Evolutionary conservation across 352 stramenopile species (phyloP).

Genomic region (Pythium vanterpoolii): DNA sequence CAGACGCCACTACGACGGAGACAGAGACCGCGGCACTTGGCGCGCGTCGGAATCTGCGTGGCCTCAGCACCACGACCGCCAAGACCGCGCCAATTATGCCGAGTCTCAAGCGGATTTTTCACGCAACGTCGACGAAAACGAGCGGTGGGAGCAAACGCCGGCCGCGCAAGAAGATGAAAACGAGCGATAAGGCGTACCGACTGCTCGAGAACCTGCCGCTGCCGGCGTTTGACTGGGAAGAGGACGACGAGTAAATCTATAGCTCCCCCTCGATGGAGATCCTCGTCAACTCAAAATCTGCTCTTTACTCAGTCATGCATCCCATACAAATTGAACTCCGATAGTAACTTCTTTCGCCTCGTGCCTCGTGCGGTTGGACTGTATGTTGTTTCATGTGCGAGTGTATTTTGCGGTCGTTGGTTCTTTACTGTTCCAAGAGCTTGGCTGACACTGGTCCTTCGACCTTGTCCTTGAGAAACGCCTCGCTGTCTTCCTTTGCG

Average conservation of each 20-base stretch:
- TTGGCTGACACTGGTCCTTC: conserved; percentile 71
- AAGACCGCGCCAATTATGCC: conserved; percentile 32
- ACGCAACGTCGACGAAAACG: conserved; percentile 29
- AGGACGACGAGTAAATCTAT: conserved; percentile 38
- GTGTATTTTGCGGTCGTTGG: background rate
- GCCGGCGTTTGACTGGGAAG: conserved; percentile 39
- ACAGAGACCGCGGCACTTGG: background rate
- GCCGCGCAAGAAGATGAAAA: conserved; percentile 53
- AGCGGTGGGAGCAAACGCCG: conserved; percentile 28
- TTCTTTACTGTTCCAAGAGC: conserved; percentile 66
- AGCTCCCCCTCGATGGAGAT: too few relatives aligned
- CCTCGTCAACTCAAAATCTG: too few relatives aligned
- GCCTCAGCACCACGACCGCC: conserved; percentile 16
- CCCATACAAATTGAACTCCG: background rate
- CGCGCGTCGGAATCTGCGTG: conserved; percentile 44
- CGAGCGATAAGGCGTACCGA: conserved; percentile 48
- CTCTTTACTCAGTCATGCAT: background rate
- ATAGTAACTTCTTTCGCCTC: background rate
- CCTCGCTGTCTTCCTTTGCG: conserved; percentile 78
- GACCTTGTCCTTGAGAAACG: conserved; percentile 76
- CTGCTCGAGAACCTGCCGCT: conserved; percentile 64
- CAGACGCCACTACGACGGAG: background rate
- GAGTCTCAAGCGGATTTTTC: conserved; percentile 68
- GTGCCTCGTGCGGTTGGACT: background rate
- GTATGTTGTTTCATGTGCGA: too few relatives aligned